Conservation (phyloP, 148 eudicot genomes). For the Dianthus caryophyllus region DNA sequence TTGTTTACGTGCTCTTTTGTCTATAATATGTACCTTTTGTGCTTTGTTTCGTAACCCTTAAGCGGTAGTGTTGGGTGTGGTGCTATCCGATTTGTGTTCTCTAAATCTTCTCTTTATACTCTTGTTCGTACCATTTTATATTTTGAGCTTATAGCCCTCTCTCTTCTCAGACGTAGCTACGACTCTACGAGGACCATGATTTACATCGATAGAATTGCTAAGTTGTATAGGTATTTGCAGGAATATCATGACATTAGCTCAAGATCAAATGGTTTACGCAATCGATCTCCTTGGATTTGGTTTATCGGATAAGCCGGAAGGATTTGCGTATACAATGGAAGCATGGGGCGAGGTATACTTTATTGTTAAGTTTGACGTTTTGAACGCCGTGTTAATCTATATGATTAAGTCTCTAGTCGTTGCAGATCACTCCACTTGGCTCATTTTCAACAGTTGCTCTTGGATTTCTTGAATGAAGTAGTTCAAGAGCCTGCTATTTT, state of each 20-base stretch:
- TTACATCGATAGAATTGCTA: not conserved
- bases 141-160: not conserved
- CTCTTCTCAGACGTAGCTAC: not conserved
- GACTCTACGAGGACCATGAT: not conserved
- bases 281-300: slow-evolving; percentile 95
- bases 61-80: not conserved
- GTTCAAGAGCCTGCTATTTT: slow-evolving; percentile 74
- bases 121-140: not conserved
- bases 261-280: slow-evolving; percentile 62
- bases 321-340: slow-evolving; percentile 81
- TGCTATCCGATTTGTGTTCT: not conserved
- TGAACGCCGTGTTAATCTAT: slow-evolving; percentile 10
- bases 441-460: slow-evolving; percentile 58
- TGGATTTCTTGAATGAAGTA: slow-evolving; percentile 76
- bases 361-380: slow-evolving; percentile 15
- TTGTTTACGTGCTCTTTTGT: not conserved
- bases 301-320: slow-evolving; percentile 76
- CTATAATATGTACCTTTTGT: not conserved
- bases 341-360: slow-evolving; percentile 66
- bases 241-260: slow-evolving; percentile 66
- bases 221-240: slow-evolving; percentile 33
- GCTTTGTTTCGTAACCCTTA: no score
- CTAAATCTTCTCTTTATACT: no score
- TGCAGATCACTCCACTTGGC: slow-evolving; percentile 33
- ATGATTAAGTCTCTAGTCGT: slow-evolving; percentile 28